Evolutionary conservation across 208 protist species (phyloP), one percentile per base, ranked within the genome.

Genomic region (Leishmania braziliensis): DNA sequence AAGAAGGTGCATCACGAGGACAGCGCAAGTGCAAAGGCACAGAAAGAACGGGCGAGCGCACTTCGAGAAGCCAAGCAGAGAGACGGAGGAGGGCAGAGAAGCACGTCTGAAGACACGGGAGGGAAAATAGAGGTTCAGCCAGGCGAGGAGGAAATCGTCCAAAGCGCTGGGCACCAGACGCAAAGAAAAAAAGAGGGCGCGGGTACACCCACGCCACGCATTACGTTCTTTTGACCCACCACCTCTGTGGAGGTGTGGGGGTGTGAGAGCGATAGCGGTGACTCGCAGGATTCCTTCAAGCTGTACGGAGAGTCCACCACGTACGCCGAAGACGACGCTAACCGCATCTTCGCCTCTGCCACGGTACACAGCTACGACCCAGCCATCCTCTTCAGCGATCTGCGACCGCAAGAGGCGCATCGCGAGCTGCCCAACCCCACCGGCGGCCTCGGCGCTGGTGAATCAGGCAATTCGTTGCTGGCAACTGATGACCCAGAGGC

Each of bases 281-380:
- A 46, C 4, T 46, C 43, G n/a, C n/a, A n/a, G n/a, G n/a, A n/a
- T 3, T 71, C 86, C 8, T 89, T 93, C 58, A 88, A 86, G 46
- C 81, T 96, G 53, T 92, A 92, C 80, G 89, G 89, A 66, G 93
- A 94, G 88, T 71, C 86, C 39, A 75, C 76, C 26, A 73, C 51
- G 14, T 86, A 77, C 39, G 82, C 65, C 58, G 79, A 87, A 70
- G 89, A 78, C 16, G 86, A 90, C 70, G 77, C 66, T 43, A 86
- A 87, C 63, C 90, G 91, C 53, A 82, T 95, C 60, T 93, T 93
- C 72, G 79, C 89, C 65, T 91, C 86, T 33, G 77, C 79, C 3
- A 89, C 76, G 29, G 39, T 83, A 20, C 86, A 86, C 51, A 95
- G 90, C 86, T 92, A 95, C 82, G 87, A 92, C 83, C 86, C 89